Conservation (phyloP, 2,329 filamentous ascomycete genomes). For the Fusarium acutatum region DNA sequence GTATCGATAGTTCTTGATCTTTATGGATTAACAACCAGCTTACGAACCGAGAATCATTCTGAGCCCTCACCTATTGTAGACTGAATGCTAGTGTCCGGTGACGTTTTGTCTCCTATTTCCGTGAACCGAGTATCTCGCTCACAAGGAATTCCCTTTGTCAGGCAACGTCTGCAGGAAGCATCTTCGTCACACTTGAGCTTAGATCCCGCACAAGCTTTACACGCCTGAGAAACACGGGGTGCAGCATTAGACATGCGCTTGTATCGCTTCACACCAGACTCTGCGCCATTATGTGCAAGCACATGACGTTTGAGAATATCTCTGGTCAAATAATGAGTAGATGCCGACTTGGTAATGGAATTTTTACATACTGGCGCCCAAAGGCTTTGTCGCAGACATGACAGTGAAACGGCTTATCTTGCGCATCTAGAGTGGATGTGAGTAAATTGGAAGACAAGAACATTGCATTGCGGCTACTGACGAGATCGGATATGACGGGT, state of each 20-base stretch:
- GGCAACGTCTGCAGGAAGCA: not conserved
- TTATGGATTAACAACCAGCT: not conserved
- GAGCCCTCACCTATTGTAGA: not conserved
- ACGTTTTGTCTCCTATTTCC: not conserved
- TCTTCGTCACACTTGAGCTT: not conserved
- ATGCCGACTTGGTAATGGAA: not conserved
- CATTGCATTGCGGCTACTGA: not conserved
- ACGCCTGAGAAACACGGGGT: not conserved
- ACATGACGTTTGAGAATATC: not conserved
- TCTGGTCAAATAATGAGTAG: not conserved
- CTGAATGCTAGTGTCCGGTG: not conserved
- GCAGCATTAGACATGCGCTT: not conserved
- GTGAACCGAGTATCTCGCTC: not conserved
- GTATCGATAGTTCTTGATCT: not conserved
- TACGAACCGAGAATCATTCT: accelerated
- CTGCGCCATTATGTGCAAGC: not conserved
- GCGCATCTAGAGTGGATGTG: not conserved
- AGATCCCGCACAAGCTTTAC: not conserved
- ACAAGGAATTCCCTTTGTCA: not conserved
- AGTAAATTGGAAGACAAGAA: not conserved
- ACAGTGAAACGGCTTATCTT: not conserved
- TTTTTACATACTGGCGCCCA: not conserved
- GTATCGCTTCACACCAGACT: not conserved
- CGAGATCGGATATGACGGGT: not conserved
- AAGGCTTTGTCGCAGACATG: not conserved